Evolutionary conservation across 345 rosid species (phyloP).

Genomic region (Cochlearia excelsa): DNA sequence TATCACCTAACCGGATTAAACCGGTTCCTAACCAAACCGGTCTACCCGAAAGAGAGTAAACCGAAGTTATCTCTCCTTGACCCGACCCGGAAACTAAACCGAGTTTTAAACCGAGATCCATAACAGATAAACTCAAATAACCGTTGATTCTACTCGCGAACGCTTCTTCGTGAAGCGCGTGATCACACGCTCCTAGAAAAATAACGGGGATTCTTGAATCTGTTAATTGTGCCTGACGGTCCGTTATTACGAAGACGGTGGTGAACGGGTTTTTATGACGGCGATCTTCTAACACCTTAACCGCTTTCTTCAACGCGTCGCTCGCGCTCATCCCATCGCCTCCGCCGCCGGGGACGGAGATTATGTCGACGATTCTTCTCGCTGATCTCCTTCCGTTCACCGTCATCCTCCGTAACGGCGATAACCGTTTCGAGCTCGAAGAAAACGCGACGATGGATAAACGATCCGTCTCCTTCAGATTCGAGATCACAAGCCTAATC

Average conservation of each 20-base stretch:
- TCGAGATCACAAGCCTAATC: slow-evolving; percentile 57
- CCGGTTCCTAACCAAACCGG: slow-evolving; percentile 52
- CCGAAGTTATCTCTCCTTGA: slow-evolving; percentile 59
- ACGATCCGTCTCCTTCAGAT: slow-evolving; percentile 58
- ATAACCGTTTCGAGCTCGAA: slow-evolving; percentile 58
- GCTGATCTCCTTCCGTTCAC: slow-evolving; percentile 64
- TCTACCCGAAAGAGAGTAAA: slow-evolving; percentile 50
- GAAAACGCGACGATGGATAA: slow-evolving; percentile 81
- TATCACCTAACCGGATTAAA: slow-evolving; percentile 62
- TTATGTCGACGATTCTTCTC: slow-evolving; percentile 54
- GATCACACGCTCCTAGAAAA: slow-evolving; percentile 32
- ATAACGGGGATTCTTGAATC: slow-evolving; percentile 47
- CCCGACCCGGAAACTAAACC: slow-evolving; percentile 61
- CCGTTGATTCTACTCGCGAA: slow-evolving; percentile 44
- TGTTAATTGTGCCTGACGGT: slow-evolving; percentile 32
- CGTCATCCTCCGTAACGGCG: slow-evolving; percentile 72
- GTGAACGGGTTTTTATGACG: slow-evolving; percentile 66
- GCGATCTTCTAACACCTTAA: slow-evolving; percentile 81
- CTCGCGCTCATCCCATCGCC: slow-evolving; percentile 57
- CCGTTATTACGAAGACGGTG: slow-evolving; percentile 55
- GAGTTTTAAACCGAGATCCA: slow-evolving; percentile 62
- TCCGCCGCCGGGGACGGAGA: slow-evolving; percentile 37
- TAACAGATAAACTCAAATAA: slow-evolving; percentile 51
- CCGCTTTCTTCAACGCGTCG: slow-evolving; percentile 88
- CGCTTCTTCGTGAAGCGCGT: slow-evolving; percentile 45